Base-by-base conservation (phyloP, 495 filamentous ascomycete genomes). In the Friedmanniomyces simplex region DNA sequence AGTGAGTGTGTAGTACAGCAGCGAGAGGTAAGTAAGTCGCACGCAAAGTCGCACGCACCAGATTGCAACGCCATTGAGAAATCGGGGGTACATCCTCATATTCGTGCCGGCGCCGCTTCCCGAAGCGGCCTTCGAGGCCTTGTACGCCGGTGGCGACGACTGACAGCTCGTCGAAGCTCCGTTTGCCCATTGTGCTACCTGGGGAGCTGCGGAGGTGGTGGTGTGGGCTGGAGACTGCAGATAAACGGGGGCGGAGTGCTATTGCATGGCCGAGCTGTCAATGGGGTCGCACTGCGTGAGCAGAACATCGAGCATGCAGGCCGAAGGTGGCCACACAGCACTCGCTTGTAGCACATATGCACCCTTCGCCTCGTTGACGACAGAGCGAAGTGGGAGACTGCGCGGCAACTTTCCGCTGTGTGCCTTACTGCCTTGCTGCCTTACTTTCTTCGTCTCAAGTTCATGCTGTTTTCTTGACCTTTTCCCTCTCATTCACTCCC, bases 31-130 rank as follows among this genome's bases (percentile, higher is more conserved):
- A n/a, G 3, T 14, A 4, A 26, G 21, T 49, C 13, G 20, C 22
- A 42, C 24, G 32, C 37, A 7, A n/a, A 30, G 25, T n/a, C 20
- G n/a, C n/a, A 59, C 66, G 59, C 67, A 81, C 78, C 68, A 81
- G 52, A 52, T 81, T 82, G 48, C 73, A 76, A 46, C 79, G 69
- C 74, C 73, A 80, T 49, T 61, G 57, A 30, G 76, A 51, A 36
- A 62, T 58, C 24, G 41, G 24, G 13, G 59, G 59, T 14, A 51
- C 11, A 32, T 57, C 59, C 22, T 58, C 54, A 22, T 54, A 48
- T 2, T 61, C 59, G 21, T 45, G 30, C 22, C 54, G 59, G 25
- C 54, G 54, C 13, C 48, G 32, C 36, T 53, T 58, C 32, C 59
- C 55, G 30, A 62, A 62, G 37, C 59, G 59, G 24, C 39, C 39